Percentiles rank a stretch among this genome's conserved stretches.
Evolutionary conservation across 108 stramenopile genomes (phyloP).

Genomic region (Nitzschia inconspicua): DNA sequence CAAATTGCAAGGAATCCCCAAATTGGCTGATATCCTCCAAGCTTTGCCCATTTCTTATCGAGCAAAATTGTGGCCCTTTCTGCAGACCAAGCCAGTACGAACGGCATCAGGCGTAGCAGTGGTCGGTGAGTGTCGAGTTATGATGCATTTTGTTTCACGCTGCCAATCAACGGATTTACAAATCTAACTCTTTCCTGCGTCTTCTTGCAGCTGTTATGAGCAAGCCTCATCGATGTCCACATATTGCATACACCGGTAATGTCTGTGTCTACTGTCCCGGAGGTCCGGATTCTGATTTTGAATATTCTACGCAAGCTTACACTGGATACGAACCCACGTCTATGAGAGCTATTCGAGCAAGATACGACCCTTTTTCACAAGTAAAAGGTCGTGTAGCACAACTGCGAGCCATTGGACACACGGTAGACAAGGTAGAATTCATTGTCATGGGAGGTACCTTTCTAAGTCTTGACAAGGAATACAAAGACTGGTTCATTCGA

Average conservation of each 20-base stretch:
- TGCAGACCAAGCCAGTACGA: conserved; percentile 91
- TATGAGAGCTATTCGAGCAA: conserved; percentile 93
- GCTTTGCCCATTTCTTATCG: conserved; percentile 82
- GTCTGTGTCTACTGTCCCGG: conserved; percentile 98
- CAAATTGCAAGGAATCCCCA: conserved; percentile 85
- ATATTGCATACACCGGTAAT: conserved; percentile 91
- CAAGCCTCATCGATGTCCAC: conserved; percentile 96
- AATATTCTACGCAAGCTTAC: conserved; percentile 95
- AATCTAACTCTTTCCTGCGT: background rate
- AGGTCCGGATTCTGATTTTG: conserved; percentile 94
- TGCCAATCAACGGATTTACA: background rate
- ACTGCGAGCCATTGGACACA: conserved; percentile 85
- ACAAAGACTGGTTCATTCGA: conserved; percentile 92
- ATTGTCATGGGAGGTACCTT: conserved; percentile 98
- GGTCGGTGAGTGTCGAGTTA: conserved; percentile 40
- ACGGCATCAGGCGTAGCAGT: conserved; percentile 93
- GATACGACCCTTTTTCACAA: conserved; percentile 93
- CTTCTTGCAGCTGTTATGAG: conserved; percentile 79
- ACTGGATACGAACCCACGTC: conserved; percentile 96
- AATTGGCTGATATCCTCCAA: conserved; percentile 87
- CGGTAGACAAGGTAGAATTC: conserved; percentile 94
- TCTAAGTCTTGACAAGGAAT: conserved; percentile 81
- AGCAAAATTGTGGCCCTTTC: conserved; percentile 71
- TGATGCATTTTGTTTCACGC: background rate
- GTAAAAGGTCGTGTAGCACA: conserved; percentile 88